Evolutionary conservation across 164 flowering plant species (phyloP).

Genomic region (Magnolia changhungtana): DNA sequence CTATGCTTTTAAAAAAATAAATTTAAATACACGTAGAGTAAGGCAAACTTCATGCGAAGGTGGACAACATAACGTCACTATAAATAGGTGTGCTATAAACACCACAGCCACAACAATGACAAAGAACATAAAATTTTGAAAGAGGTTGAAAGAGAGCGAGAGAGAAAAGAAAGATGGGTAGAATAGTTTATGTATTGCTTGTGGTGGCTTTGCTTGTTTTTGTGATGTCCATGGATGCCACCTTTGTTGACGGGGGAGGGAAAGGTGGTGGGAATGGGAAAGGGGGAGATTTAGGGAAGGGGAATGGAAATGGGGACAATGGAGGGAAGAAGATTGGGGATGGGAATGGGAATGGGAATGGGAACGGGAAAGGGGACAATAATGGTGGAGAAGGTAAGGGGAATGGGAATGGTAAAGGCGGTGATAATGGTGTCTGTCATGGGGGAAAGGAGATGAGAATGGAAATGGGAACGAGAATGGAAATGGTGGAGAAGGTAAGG

Average conservation of each 20-base stretch:
- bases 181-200: not conserved
- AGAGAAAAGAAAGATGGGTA: slow-evolving; percentile 1
- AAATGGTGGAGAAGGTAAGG: not conserved
- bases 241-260: slow-evolving; percentile 6
- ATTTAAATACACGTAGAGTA: too few relatives aligned
- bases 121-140: too few relatives aligned
- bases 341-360: not conserved
- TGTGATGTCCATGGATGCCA: slow-evolving; percentile 3
- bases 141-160: not conserved
- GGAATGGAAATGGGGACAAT: not conserved
- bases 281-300: not conserved
- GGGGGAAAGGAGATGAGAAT: not conserved
- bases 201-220: slow-evolving; percentile 1
- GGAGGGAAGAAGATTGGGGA: not conserved
- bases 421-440: not conserved
- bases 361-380: not conserved
- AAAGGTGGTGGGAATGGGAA: slow-evolving; percentile 1
- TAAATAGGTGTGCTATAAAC: too few relatives aligned
- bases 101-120: too few relatives aligned
- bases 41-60: too few relatives aligned
- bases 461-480: not conserved
- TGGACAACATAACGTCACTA: too few relatives aligned
- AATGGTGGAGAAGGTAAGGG: not conserved
- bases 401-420: too few relatives aligned
- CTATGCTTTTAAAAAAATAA: too few relatives aligned